A percentile compares a stretch with the other conserved stretches of the same genome.
These are phyloP conservation scores for Exsudoporus frostii DNA, from an alignment of 768 basidiomycete species.

Conservation along the genomic window DNA sequence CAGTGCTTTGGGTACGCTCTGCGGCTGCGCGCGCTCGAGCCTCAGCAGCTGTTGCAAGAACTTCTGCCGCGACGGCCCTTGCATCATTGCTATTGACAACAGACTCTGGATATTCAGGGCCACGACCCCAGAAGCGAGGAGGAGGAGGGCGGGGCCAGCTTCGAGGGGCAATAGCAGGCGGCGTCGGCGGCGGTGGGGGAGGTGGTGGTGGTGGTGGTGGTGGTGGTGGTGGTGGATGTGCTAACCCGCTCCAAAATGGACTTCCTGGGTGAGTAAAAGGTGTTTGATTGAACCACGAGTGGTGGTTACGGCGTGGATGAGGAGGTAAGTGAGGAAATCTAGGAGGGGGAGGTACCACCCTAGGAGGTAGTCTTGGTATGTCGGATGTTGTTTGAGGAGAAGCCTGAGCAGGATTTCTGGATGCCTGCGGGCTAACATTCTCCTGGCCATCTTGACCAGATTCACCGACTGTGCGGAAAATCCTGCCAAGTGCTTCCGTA, in stretches of 20 bases:
- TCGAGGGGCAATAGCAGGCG: slow-evolving; percentile 2
- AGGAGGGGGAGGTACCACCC: slow-evolving; percentile 11
- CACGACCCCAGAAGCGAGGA: slow-evolving; percentile 17
- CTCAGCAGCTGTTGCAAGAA: slow-evolving; percentile 19
- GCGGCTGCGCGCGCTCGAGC: slow-evolving; percentile 8
- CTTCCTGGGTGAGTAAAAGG: slow-evolving; percentile 4
- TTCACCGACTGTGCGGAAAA: slow-evolving; percentile 54
- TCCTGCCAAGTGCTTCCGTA: slow-evolving; percentile 56
- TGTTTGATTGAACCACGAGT: slow-evolving; percentile 25
- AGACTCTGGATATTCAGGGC: neutral
- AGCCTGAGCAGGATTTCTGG: neutral
- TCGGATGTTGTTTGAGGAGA: neutral
- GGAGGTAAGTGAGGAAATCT: slow-evolving; percentile 17
- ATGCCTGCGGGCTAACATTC: slow-evolving; percentile 3
- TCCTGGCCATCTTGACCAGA: slow-evolving; percentile 22
- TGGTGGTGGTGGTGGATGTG: slow-evolving; percentile 20
- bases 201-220: slow-evolving; percentile 4
- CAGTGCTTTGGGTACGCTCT: neutral
- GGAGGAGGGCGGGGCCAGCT: slow-evolving; percentile 29
- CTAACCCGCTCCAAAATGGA: slow-evolving; percentile 18
- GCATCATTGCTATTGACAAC: slow-evolving; percentile 1
- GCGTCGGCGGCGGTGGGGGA: neutral
- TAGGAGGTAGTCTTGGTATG: slow-evolving; percentile 5
- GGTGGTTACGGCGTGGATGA: slow-evolving; percentile 19
- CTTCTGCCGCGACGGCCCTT: slow-evolving; percentile 13